Evolutionary conservation across 495 filamentous ascomycete genomes (phyloP), one percentile per base, ranked within the genome.

Genomic region (Letharia columbiana): DNA sequence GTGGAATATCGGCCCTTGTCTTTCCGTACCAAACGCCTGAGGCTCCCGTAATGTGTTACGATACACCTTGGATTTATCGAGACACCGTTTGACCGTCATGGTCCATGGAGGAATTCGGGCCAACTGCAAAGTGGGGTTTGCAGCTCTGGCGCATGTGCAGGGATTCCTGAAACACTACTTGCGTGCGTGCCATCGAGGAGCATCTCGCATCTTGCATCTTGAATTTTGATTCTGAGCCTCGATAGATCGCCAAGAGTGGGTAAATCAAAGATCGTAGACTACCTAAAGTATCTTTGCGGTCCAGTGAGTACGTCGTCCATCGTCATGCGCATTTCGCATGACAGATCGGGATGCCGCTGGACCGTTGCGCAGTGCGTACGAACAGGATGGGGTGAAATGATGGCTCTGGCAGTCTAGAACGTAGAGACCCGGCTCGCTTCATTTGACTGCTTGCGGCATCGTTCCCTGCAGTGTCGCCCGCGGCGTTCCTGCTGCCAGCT

Each of bases 121-220:
- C 56, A 37, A 23, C 18, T 45, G 50, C 31, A 65, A n/a, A 44
- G 31, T 45, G 20, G 42, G 41, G 52, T 44, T 58, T 58, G 58
- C 42, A 65, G 56, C 41, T 50, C 54, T 23, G 31, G 58, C 54
- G 45, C 45, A 45, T 35, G 63, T 57, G 63, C 63, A 59, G 37
- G 63, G 52, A 65, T 47, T 60, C 63, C 18, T 65, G 63, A 65
- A 65, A 65, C 63, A 60, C 41, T 45, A 35, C 41, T 60, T 17
- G n/a, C 63, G 45, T 40, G 54, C 63, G 52, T 57, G 57, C 44
- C 62, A 64, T 64, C 12, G 31, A 56, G 23, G 18, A 56, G 52
- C 52, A 35, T 35, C 52, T 33, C 33, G 50, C 50, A 33, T 54
- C 28, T 49, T 57, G 54, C 6, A 57, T 37, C 0, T 57, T 44